phyloP scores from a whole-genome alignment of 352 stramenopile species.

The Pythium grandisporangium region DNA sequence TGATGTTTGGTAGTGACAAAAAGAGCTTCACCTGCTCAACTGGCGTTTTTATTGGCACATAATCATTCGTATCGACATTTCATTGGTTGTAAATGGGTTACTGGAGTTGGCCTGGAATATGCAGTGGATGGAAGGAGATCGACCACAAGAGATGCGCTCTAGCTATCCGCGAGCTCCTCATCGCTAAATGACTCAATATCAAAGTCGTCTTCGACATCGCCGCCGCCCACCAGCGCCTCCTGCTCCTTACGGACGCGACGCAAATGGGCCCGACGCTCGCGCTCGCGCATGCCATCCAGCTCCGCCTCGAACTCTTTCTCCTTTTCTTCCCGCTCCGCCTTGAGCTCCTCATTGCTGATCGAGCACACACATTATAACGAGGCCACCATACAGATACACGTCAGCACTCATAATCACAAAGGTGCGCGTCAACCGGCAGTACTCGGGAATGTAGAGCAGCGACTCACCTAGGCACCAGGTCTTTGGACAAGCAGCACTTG shows the following conservation, averaged over 20 bases:
- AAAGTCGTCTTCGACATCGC: conserved; percentile 16
- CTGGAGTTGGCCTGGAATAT: too few species aligned
- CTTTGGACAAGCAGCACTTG: conserved; percentile 80
- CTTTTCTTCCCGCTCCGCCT: conserved; percentile 29
- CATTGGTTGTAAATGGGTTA: too few species aligned
- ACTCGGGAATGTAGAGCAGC: too few species aligned
- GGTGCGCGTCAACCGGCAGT: too few species aligned
- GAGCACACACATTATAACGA: not conserved
- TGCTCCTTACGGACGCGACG: conserved; percentile 52
- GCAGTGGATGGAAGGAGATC: too few species aligned
- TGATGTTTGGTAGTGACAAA: too few species aligned
- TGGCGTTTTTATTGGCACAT: too few species aligned
- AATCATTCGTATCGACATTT: too few species aligned
- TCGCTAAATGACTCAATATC: conserved; percentile 45
- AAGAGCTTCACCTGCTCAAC: too few species aligned
- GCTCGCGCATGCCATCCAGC: conserved; percentile 64
- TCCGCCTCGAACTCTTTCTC: conserved; percentile 38
- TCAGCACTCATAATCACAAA: not conserved
- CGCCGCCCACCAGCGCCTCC: conserved; percentile 28
- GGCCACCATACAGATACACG: not conserved
- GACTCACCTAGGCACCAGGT: conserved; percentile 49
- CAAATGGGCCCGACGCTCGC: conserved; percentile 61
- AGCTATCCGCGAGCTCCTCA: conserved; percentile 36
- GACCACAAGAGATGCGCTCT: too few species aligned
- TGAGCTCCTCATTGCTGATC: conserved; percentile 41